Evolutionary conservation across 2,329 filamentous ascomycete genomes (phyloP).

Genomic region (Amylocarpus encephaloides): DNA sequence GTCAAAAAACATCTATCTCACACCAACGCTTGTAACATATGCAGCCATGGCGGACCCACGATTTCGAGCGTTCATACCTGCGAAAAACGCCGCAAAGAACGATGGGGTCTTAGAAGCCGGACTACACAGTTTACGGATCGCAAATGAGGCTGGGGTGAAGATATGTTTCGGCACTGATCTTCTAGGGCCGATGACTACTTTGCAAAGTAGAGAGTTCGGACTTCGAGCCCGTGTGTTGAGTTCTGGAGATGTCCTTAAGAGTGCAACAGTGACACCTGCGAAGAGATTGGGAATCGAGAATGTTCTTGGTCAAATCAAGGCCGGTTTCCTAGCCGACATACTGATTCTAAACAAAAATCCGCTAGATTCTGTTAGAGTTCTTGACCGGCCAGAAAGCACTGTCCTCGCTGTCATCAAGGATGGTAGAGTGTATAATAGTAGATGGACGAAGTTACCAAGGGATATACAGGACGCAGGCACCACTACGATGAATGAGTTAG

Average conservation of each 20-base stretch:
- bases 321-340: slow-evolving; percentile 47
- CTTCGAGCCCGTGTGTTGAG: slow-evolving; percentile 39
- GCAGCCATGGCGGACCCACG: slow-evolving; percentile 40
- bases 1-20: slow-evolving; percentile 42
- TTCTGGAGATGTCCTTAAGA: slow-evolving; percentile 40
- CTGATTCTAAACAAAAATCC: slow-evolving; percentile 47
- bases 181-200: slow-evolving; percentile 41
- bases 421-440: slow-evolving; percentile 37
- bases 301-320: slow-evolving; percentile 43
- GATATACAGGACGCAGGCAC: background rate
- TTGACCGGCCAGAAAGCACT: slow-evolving; percentile 41
- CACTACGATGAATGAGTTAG: too few species aligned
- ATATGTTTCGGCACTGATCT: slow-evolving; percentile 52
- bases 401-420: slow-evolving; percentile 49
- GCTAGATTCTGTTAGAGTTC: slow-evolving; percentile 46
- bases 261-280: slow-evolving; percentile 47
- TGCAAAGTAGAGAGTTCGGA: slow-evolving; percentile 45
- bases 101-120: slow-evolving; percentile 42
- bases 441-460: slow-evolving; percentile 12
- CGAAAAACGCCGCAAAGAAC: slow-evolving; percentile 44
- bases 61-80: slow-evolving; percentile 39
- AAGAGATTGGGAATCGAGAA: slow-evolving; percentile 41
- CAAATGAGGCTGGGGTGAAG: slow-evolving; percentile 44
- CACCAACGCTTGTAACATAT: slow-evolving; percentile 49
- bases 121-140: slow-evolving; percentile 41